Evolutionary conservation across 768 basidiomycete species (phyloP).

Genomic region (Glaciozyma martinii): DNA sequence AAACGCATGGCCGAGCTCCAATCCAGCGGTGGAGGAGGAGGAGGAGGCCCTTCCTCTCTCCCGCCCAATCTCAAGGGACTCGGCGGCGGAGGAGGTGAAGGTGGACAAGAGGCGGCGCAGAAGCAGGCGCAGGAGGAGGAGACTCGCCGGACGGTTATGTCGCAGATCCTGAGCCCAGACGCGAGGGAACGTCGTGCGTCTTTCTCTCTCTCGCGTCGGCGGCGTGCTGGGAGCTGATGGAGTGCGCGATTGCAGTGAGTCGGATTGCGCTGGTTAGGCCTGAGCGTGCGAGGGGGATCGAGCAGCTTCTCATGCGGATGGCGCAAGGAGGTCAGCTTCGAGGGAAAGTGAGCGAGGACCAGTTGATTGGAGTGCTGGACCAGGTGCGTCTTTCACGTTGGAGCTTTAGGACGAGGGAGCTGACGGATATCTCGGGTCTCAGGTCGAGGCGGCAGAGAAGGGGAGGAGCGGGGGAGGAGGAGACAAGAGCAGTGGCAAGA

Average conservation of each 20-base stretch:
- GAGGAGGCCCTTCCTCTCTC: slow-evolving; percentile 9
- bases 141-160: slow-evolving; percentile 64
- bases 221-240: neutral
- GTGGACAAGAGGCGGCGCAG: slow-evolving; percentile 45
- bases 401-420: too few species aligned
- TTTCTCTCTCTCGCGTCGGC: neutral
- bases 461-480: slow-evolving; percentile 27
- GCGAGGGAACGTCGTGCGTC: slow-evolving; percentile 69
- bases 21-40: slow-evolving; percentile 8
- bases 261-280: slow-evolving; percentile 81
- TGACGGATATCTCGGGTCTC: neutral
- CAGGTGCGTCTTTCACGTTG: slow-evolving; percentile 49
- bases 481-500: slow-evolving; percentile 39
- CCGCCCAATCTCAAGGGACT: slow-evolving; percentile 17
- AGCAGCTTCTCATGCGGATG: slow-evolving; percentile 68
- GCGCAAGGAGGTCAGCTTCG: slow-evolving; percentile 72
- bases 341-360: slow-evolving; percentile 64
- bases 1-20: slow-evolving; percentile 43
- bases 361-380: slow-evolving; percentile 75
- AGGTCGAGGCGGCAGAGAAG: slow-evolving; percentile 36
- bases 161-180: slow-evolving; percentile 63
- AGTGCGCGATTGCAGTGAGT: slow-evolving; percentile 50
- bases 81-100: slow-evolving; percentile 40
- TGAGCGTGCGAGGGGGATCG: slow-evolving; percentile 68
- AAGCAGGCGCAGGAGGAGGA: slow-evolving; percentile 57